Conservation (phyloP, 164 flowering plant genomes). For the Platanus orientalis region DNA sequence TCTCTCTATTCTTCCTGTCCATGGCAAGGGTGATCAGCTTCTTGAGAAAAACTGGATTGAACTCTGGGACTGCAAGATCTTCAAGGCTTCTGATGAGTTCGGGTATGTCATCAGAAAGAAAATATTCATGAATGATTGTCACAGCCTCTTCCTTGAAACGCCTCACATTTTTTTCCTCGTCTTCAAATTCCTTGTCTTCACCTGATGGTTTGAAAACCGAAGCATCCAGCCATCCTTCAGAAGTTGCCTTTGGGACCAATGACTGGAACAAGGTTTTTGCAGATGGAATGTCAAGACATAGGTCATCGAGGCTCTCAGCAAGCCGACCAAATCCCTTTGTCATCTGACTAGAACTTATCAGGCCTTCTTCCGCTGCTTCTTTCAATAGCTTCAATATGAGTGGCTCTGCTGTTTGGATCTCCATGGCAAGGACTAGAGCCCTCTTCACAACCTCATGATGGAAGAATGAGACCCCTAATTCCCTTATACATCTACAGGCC, state of each 20-base stretch:
- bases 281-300: slow-evolving; percentile 89
- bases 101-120: slow-evolving; percentile 92
- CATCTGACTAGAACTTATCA: slow-evolving; percentile 95
- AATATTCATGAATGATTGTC: slow-evolving; percentile 86
- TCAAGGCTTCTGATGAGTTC: slow-evolving; percentile 86
- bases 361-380: slow-evolving; percentile 89
- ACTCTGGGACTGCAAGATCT: slow-evolving; percentile 72
- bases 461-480: slow-evolving; percentile 80
- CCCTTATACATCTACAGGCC: slow-evolving; percentile 91
- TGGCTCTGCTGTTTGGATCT: slow-evolving; percentile 65
- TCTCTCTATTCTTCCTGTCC: slow-evolving; percentile 97
- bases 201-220: slow-evolving; percentile 41
- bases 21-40: slow-evolving; percentile 89
- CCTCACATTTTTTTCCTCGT: slow-evolving; percentile 45
- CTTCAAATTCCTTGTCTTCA: slow-evolving; percentile 34
- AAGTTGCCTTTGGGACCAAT: slow-evolving; percentile 61
- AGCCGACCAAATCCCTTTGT: slow-evolving; percentile 84
- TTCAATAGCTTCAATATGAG: slow-evolving; percentile 61
- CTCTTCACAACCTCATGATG: slow-evolving; percentile 97
- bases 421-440: slow-evolving; percentile 86
- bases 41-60: slow-evolving; percentile 78
- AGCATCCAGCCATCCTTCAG: slow-evolving; percentile 91
- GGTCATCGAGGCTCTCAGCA: slow-evolving; percentile 88
- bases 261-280: slow-evolving; percentile 66
- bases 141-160: slow-evolving; percentile 77